Conservation (phyloP, 2,329 filamentous ascomycete genomes). For the Aspergillus proliferans region DNA sequence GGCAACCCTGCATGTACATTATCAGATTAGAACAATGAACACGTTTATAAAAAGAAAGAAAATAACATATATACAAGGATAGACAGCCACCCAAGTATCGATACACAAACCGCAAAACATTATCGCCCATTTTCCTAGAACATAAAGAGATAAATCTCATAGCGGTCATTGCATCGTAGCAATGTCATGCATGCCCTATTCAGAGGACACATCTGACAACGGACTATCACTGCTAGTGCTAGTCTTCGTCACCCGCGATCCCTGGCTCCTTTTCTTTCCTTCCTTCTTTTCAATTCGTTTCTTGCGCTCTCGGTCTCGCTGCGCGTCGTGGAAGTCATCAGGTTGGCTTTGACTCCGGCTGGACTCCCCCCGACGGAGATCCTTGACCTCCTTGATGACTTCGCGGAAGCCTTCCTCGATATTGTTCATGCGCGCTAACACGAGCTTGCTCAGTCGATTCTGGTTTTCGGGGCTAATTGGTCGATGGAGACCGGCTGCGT, state of each 20-base stretch:
- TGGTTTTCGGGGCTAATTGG: slow-evolving; percentile 48
- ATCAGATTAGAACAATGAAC: too few species aligned
- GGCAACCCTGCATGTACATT: too few species aligned
- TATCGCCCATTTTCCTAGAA: too few species aligned
- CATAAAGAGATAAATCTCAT: too few species aligned
- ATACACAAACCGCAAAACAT: too few species aligned
- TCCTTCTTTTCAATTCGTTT: slow-evolving; percentile 22
- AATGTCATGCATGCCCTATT: not conserved
- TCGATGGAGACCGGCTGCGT: slow-evolving; percentile 59
- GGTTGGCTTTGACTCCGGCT: slow-evolving; percentile 23
- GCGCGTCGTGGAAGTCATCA: slow-evolving; percentile 17
- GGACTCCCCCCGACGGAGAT: slow-evolving; percentile 44
- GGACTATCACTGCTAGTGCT: slow-evolving; percentile 15
- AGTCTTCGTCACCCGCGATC: slow-evolving; percentile 13
- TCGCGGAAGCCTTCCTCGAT: slow-evolving; percentile 87
- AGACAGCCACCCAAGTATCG: too few species aligned
- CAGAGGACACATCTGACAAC: not conserved
- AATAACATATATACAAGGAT: too few species aligned
- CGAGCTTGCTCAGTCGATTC: slow-evolving; percentile 69
- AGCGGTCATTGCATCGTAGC: too few species aligned
- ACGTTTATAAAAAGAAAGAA: too few species aligned
- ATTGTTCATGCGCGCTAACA: slow-evolving; percentile 86
- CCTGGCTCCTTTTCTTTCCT: slow-evolving; percentile 12
- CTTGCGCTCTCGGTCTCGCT: slow-evolving; percentile 18
- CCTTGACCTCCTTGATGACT: slow-evolving; percentile 73